phyloP scores from a whole-genome alignment of 1,139 yeast species.

The Hemisphaericaspora lyxosophila region DNA sequence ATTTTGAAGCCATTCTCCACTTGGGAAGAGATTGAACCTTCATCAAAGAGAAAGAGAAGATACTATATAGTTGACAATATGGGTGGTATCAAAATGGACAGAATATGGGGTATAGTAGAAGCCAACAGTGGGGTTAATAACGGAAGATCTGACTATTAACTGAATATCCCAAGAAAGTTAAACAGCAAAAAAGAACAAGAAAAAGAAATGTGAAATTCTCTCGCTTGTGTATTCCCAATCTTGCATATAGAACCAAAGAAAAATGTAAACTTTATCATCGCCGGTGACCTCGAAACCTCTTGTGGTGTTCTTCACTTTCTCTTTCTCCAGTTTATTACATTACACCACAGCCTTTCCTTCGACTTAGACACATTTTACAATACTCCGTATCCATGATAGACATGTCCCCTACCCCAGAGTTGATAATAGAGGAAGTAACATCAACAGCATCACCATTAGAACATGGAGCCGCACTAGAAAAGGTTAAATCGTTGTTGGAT shows the following conservation, averaged over 20 bases:
- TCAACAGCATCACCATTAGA: background rate
- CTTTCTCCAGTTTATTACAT: no score
- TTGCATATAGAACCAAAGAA: no score
- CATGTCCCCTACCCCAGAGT: background rate
- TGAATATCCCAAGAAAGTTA: no score
- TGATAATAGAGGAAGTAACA: background rate
- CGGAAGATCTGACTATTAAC: slow-evolving; percentile 49
- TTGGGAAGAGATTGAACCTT: slow-evolving; percentile 51
- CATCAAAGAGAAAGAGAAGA: slow-evolving; percentile 33
- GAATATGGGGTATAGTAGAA: slow-evolving; percentile 80
- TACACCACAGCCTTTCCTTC: no score
- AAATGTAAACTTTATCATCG: no score
- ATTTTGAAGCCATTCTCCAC: slow-evolving; percentile 59
- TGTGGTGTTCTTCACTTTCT: no score
- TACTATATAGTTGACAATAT: slow-evolving; percentile 69
- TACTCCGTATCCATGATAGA: no score
- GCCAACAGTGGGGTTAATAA: slow-evolving; percentile 62
- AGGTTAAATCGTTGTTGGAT: slow-evolving; percentile 6
- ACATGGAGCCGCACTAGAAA: background rate
- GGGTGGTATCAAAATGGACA: slow-evolving; percentile 81
- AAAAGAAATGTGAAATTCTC: no score
- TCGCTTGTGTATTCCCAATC: no score
- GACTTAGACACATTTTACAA: no score
- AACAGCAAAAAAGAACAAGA: no score
- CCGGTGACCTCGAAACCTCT: no score